These are phyloP conservation scores for Dactylellina sp. DNA, from an alignment of 2,329 filamentous ascomycete genomes.

Conservation along the genomic window DNA sequence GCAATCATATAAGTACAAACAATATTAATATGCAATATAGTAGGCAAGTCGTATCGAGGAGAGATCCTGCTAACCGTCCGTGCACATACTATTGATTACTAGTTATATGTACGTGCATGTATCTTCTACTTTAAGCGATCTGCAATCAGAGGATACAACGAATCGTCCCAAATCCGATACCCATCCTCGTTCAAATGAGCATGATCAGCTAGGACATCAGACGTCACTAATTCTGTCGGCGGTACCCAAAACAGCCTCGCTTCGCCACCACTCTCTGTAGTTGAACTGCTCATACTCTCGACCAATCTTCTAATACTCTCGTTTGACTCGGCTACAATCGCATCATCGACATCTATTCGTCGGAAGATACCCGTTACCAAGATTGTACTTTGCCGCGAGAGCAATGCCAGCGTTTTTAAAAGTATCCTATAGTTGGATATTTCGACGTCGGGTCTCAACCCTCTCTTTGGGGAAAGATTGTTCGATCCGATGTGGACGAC, in stretches of 20 bases:
- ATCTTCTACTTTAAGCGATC: conserved; percentile 7
- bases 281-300: conserved; percentile 1
- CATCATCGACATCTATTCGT: conserved; percentile 56
- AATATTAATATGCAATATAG: too few relatives aligned
- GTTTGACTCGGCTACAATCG: conserved; percentile 56
- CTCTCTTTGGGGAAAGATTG: conserved; percentile 56
- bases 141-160: conserved; percentile 28
- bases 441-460: conserved; percentile 29
- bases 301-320: conserved; percentile 7
- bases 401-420: conserved; percentile 8
- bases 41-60: too few relatives aligned
- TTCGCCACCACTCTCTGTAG: background rate
- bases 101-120: too few relatives aligned
- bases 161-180: conserved; percentile 57
- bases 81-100: too few relatives aligned
- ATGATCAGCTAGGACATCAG: conserved; percentile 55
- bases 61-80: too few relatives aligned
- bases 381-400: conserved; percentile 36
- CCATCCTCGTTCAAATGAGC: conserved; percentile 59
- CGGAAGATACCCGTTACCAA: conserved; percentile 58
- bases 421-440: conserved; percentile 14
- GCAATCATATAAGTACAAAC: too few relatives aligned
- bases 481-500: conserved; percentile 59
- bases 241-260: conserved; percentile 19
- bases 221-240: conserved; percentile 14